Conservation (phyloP, 306 rosid species). For the Prunus dulcis region DNA sequence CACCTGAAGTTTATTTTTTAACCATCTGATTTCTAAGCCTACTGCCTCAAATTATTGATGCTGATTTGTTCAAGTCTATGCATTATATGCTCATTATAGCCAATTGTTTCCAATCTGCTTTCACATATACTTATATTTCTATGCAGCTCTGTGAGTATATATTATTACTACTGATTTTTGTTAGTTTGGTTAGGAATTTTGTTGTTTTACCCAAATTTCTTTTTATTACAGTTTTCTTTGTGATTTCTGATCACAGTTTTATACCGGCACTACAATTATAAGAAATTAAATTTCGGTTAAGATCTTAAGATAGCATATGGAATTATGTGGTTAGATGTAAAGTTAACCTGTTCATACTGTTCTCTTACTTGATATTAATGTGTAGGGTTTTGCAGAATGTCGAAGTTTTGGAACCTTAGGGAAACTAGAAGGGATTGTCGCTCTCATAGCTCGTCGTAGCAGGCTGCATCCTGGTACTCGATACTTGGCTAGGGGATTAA, state of each 20-base stretch:
- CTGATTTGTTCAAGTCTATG: background rate
- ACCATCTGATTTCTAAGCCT: slow-evolving; percentile 2
- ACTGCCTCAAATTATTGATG: background rate
- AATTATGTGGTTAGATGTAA: background rate
- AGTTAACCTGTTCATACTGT: slow-evolving; percentile 18
- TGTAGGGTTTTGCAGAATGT: slow-evolving; percentile 99
- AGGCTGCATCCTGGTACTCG: slow-evolving; percentile 99
- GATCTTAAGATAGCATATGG: slow-evolving; percentile 6
- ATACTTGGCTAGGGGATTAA: slow-evolving; percentile 93
- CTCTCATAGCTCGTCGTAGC: slow-evolving; percentile 92
- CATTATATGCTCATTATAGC: background rate
- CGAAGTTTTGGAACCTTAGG: slow-evolving; percentile 92
- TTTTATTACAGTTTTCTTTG: background rate
- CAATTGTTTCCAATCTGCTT: background rate
- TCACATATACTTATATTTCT: background rate
- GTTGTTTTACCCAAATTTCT: background rate
- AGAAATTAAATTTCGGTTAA: background rate
- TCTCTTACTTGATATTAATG: slow-evolving; percentile 60
- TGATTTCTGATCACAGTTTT: background rate
- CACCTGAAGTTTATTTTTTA: slow-evolving; percentile 18
- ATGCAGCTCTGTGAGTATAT: background rate
- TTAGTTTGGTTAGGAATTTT: background rate
- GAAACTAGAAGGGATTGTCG: slow-evolving; percentile 82
- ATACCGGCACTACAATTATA: background rate
- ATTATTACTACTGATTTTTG: background rate